Base-by-base conservation (phyloP, 2,329 filamentous ascomycete genomes). In the Ambrosiella beaveri region DNA sequence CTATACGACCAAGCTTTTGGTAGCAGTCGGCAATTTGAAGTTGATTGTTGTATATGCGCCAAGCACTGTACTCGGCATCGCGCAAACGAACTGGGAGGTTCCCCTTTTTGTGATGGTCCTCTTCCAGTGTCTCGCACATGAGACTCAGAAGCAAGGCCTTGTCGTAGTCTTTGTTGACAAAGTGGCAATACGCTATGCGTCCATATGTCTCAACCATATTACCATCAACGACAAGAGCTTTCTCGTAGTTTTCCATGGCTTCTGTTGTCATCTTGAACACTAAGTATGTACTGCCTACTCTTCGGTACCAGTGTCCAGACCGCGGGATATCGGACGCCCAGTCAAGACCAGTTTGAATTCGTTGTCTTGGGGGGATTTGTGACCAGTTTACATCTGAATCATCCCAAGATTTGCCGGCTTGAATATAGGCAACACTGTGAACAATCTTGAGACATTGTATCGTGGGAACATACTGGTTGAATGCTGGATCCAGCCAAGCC, bases 401-500 rank as follows among this genome's bases (percentile, higher is more conserved):
- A 0, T 66, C 66, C 68, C 69, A 72, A 0, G 67, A 69, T 57
- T 67, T 64, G 1, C 69, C 71, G 1, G 67, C 66, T 12, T 72
- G 65, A 64, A 72, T 68, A 2, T 69, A 69, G 4, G 71, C 69
- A 37, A 72, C 65, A 47, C 66, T 69, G 58, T 73, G 71, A 3
- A 73, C 71, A 41, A 73, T 71, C 57, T 71, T 70, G 61, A 73
- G 72, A 61, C 71, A 73, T 58, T 72, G 70, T 0, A 70, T 62
- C 0, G 71, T 71, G 4, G 71, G 70, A 5, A 72, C 64, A 40
- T 72, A 73, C 39, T 64, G 64, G 35, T 65, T 62, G 36, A 67
- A 72, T 3, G 66, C 64, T 3, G 64, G 63, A 0, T 67, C 66
- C 0, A 73, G 65, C 71, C 71, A 73, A 0, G 70, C 70, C 2